Evolutionary conservation across 768 basidiomycete species (phyloP).

Genomic region (Boletus edulis): DNA sequence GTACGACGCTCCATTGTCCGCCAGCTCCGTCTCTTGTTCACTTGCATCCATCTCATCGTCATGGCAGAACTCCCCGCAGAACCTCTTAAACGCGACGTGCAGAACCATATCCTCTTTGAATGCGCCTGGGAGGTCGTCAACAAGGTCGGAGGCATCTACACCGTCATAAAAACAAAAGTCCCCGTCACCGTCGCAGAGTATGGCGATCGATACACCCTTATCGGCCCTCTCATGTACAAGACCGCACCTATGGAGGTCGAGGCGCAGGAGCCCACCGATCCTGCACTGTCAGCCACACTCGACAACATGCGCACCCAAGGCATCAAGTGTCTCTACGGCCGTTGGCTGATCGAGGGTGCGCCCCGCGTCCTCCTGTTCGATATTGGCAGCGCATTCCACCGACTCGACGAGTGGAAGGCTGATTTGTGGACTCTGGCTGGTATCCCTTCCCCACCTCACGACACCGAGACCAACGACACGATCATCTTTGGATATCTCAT

Average conservation of each 20-base stretch:
- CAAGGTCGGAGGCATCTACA: constrained; percentile 99
- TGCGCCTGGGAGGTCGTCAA: constrained; percentile 99
- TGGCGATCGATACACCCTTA: constrained; percentile 92
- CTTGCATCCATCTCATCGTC: neutral
- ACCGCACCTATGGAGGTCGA: constrained; percentile 99
- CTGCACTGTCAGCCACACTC: constrained; percentile 70
- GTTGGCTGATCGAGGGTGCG: constrained; percentile 98
- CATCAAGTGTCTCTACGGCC: constrained; percentile 91
- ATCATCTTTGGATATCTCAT: constrained; percentile 97
- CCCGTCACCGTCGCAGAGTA: constrained; percentile 97
- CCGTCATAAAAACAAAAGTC: constrained; percentile 99
- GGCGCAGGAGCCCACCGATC: constrained; percentile 82
- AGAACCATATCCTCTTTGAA: constrained; percentile 83
- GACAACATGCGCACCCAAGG: constrained; percentile 86
- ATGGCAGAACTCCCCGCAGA: constrained; percentile 24
- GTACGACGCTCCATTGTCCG: neutral
- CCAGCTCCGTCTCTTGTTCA: neutral
- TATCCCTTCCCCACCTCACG: constrained; percentile 94
- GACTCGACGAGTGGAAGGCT: constrained; percentile 97
- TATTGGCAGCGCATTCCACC: constrained; percentile 81
- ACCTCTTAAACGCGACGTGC: constrained; percentile 61
- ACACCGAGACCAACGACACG: constrained; percentile 97
- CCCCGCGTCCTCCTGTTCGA: constrained; percentile 96
- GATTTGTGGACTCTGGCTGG: constrained; percentile 99
- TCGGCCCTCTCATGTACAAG: constrained; percentile 98